Percentiles rank a stretch among this genome's conserved stretches.
Evolutionary conservation across 257 asterid species (phyloP).

Genomic region (Solanum stenotomum): DNA sequence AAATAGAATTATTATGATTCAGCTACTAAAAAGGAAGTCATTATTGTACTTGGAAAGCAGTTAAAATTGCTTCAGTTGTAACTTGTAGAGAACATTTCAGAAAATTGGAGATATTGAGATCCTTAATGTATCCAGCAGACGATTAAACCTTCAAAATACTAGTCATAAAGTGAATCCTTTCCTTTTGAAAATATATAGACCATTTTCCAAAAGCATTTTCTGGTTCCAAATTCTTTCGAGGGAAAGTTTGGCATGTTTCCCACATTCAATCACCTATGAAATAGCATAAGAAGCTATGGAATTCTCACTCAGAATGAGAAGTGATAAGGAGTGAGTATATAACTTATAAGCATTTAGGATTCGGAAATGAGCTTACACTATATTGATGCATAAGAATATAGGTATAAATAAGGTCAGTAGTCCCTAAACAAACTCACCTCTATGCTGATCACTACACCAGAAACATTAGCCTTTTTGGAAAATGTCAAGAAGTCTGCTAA

Average conservation of each 20-base stretch:
- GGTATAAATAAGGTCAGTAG: neutral
- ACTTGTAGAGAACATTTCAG: neutral
- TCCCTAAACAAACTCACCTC: conserved; percentile 41
- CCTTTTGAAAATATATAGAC: neutral
- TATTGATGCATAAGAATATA: neutral
- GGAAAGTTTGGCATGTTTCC: neutral
- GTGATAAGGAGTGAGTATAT: neutral
- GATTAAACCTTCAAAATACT: neutral
- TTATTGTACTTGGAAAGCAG: neutral
- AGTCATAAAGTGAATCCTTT: neutral
- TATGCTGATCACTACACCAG: conserved; percentile 58
- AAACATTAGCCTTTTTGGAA: conserved; percentile 47
- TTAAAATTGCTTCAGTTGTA: neutral
- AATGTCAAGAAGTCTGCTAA: conserved; percentile 53
- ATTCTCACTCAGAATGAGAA: neutral
- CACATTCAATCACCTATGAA: neutral
- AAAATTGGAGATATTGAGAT: neutral
- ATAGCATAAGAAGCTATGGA: neutral
- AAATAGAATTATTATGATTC: neutral
- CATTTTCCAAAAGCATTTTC: neutral
- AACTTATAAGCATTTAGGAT: neutral
- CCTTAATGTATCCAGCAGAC: neutral
- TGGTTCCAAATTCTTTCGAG: neutral
- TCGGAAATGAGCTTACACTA: neutral
- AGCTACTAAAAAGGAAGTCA: neutral